Evolutionary conservation across 768 basidiomycete genomes (phyloP).

Genomic region (Mycena maculata): DNA sequence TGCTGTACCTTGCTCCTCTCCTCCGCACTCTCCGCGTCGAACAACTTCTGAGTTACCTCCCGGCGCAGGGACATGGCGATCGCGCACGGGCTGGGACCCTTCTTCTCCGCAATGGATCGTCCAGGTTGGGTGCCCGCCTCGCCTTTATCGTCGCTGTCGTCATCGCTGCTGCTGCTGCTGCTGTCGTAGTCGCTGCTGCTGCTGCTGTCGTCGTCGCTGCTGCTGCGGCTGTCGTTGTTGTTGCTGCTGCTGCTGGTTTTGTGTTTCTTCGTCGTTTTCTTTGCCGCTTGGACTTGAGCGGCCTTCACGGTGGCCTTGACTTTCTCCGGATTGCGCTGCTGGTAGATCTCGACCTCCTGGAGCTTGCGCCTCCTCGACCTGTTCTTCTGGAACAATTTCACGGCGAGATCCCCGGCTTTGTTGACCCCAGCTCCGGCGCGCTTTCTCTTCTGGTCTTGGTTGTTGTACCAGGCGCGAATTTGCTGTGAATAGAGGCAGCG

Average conservation of each 20-base stretch:
- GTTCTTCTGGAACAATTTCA: background rate
- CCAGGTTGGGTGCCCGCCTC: too few species aligned
- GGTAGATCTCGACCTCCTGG: slow-evolving; percentile 16
- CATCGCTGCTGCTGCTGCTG: background rate
- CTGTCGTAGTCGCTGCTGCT: background rate
- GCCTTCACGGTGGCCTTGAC: background rate
- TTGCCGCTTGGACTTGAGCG: background rate
- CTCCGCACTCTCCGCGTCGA: background rate
- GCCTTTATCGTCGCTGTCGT: background rate
- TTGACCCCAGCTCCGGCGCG: background rate
- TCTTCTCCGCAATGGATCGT: too few species aligned
- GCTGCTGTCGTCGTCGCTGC: background rate
- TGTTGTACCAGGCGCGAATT: slow-evolving; percentile 16
- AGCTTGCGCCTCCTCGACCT: background rate
- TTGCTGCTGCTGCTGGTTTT: background rate
- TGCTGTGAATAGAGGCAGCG: background rate
- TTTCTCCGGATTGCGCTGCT: background rate
- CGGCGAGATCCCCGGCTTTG: background rate
- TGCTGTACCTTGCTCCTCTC: background rate
- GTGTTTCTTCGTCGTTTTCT: background rate
- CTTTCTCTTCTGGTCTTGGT: background rate
- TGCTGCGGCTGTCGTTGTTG: background rate
- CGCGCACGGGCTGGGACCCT: too few species aligned
- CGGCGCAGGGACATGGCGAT: background rate
- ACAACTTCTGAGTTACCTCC: background rate